phyloP scores from a whole-genome alignment of 2,329 filamentous ascomycete species.

The Ploettnerulaceae sp. region DNA sequence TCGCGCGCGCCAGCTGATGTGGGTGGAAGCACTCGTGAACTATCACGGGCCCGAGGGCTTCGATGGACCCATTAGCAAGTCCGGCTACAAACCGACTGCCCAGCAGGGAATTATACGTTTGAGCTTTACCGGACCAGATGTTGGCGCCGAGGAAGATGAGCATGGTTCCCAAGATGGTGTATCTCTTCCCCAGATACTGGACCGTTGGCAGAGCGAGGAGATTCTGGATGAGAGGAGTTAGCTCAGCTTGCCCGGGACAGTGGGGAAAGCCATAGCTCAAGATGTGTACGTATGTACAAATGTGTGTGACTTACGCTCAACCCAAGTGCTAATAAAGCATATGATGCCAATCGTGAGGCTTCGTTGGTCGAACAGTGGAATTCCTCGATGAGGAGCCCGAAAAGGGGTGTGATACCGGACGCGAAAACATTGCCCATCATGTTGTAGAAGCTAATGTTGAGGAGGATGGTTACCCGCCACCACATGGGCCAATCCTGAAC shows the following conservation, averaged over 20 bases:
- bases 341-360: constrained; percentile 19
- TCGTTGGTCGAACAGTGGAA: constrained; percentile 15
- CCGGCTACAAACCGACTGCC: not conserved
- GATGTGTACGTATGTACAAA: too few relatives aligned
- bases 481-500: constrained; percentile 20
- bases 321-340: constrained; percentile 19
- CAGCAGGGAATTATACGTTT: not conserved
- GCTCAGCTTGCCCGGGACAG: too few relatives aligned
- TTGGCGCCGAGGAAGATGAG: constrained; percentile 17
- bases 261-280: too few relatives aligned
- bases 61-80: constrained; percentile 16
- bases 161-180: constrained; percentile 24
- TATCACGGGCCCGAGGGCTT: constrained; percentile 22
- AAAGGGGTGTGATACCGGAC: constrained; percentile 18
- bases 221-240: not conserved
- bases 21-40: constrained; percentile 21
- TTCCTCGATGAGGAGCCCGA: constrained; percentile 18
- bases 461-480: constrained; percentile 19
- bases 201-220: constrained; percentile 14
- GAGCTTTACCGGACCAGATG: constrained; percentile 1
- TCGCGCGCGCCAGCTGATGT: constrained; percentile 20
- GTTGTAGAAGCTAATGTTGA: constrained; percentile 25
- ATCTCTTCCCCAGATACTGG: constrained; percentile 23
- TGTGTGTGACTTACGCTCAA: not conserved
- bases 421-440: constrained; percentile 22